Evolutionary conservation across 768 basidiomycete species (phyloP), one percentile per base, ranked within the genome.

Genomic region (Amanita jacksonii): DNA sequence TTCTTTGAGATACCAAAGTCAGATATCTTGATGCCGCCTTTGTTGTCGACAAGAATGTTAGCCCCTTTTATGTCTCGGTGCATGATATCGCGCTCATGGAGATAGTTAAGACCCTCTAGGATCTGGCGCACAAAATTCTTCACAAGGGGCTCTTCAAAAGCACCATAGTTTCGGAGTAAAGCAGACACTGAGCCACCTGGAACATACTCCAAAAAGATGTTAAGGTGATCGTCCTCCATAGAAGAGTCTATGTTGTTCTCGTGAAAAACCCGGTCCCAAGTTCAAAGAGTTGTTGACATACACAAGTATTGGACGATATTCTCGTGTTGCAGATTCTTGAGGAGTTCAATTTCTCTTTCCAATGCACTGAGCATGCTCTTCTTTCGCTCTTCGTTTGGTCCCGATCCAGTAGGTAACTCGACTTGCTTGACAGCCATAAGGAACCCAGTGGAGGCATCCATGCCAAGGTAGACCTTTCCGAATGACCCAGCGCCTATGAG

Each of bases 401-500:
- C 81, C 9, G 80, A 79, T 13, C 88, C 82, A 3, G 81, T 84
- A 0, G 90, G 86, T 22, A 97, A 74, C 56, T 93, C 88, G 34
- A 97, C 92, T 70, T 97, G 92, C 66, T 97, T 97, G 51, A 97
- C 92, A 30, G 92, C 92, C 92, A 97, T 96, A 49, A 97, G 71
- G 16, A 92, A 67, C 19, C 92, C 92, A 39, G 74, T 85, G 15
- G 85, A 74, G 1, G 90, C 87, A 61, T 93, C 92, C 89, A 96
- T 91, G 25, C 90, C 91, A 8, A 96, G 79, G 62, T 90, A 96
- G 30, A 96, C 91, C 57, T 90, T 89, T 41, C 92, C 91, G 56
- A 94, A 94, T 0, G 92, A 94, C 3, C 90, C 91, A 35, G 90
- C 85, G 49, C 93, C 91, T 50, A 96, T 94, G 52, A 96, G 75